These are phyloP conservation scores for Agapanthus africanus DNA, from an alignment of 106 monocot genomes.

Conservation along the genomic window DNA sequence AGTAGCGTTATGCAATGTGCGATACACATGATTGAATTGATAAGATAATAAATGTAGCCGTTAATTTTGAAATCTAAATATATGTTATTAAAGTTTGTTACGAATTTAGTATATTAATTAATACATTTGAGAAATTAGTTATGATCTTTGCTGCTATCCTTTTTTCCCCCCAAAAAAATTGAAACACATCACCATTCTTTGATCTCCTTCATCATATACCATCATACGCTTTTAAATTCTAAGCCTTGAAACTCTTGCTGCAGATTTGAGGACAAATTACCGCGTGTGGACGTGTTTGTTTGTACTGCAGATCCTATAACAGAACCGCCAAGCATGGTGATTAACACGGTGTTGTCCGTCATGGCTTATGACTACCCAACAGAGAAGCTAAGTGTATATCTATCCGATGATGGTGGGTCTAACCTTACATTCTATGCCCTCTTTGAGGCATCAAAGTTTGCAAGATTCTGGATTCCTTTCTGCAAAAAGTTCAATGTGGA, in stretches of 20 bases:
- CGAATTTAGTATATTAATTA: no score
- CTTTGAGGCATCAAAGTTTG: conserved; percentile 30
- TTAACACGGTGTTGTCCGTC: conserved; percentile 31
- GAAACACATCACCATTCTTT: no score
- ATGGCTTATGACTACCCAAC: conserved; percentile 43
- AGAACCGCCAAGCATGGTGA: conserved; percentile 41
- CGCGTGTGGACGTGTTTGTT: conserved; percentile 36
- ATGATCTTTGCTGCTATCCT: no score
- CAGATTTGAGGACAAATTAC: conserved; percentile 23
- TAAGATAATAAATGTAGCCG: no score
- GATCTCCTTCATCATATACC: no score
- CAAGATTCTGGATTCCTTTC: conserved; percentile 37
- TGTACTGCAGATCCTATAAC: conserved; percentile 45
- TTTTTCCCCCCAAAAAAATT: not conserved
- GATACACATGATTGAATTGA: no score
- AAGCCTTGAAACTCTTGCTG: not conserved
- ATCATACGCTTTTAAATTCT: no score
- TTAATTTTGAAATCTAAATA: no score
- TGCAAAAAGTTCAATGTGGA: conserved; percentile 20
- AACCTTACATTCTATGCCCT: conserved; percentile 36
- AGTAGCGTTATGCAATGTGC: no score
- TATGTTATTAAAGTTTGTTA: no score
- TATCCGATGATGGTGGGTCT: conserved; percentile 54
- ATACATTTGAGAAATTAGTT: no score
- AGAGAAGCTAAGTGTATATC: conserved; percentile 33